phyloP scores from a whole-genome alignment of 2,329 filamentous ascomycete species.

The Xylariaceae sp. region DNA sequence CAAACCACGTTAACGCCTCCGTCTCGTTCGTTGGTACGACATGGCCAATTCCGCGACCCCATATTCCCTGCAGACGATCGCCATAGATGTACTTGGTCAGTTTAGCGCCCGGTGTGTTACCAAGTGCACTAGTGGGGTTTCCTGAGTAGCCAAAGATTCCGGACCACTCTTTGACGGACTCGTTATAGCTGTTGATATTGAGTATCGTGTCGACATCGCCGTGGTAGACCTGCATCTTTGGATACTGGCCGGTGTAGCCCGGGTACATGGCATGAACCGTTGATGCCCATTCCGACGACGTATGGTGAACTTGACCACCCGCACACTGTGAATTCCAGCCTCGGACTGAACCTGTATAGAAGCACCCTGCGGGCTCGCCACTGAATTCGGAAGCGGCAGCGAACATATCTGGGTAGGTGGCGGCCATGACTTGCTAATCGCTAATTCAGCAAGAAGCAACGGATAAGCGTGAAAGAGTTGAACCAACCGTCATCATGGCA shows the following conservation, averaged over 20 bases:
- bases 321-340: slow-evolving; percentile 46
- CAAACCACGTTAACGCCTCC: slow-evolving; percentile 32
- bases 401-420: slow-evolving; percentile 56
- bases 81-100: slow-evolving; percentile 34
- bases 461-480: background rate
- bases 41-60: slow-evolving; percentile 29
- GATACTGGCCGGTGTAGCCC: slow-evolving; percentile 49
- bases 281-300: slow-evolving; percentile 31
- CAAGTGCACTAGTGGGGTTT: slow-evolving; percentile 15
- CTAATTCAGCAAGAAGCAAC: background rate
- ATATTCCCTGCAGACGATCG: slow-evolving; percentile 32
- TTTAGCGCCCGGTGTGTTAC: slow-evolving; percentile 27
- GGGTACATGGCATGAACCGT: slow-evolving; percentile 46
- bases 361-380: slow-evolving; percentile 53
- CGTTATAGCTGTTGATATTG: slow-evolving; percentile 52
- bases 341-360: slow-evolving; percentile 31
- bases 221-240: slow-evolving; percentile 57
- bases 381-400: slow-evolving; percentile 52
- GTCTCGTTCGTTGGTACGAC: slow-evolving; percentile 30
- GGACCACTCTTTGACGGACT: slow-evolving; percentile 54
- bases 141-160: slow-evolving; percentile 45
- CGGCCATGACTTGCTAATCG: slow-evolving; percentile 48
- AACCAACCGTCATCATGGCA: slow-evolving; percentile 34
- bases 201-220: slow-evolving; percentile 52
- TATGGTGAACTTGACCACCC: slow-evolving; percentile 43